These are phyloP conservation scores for Fusarium algeriense DNA, from an alignment of 2,329 filamentous ascomycete species.

Conservation along the genomic window DNA sequence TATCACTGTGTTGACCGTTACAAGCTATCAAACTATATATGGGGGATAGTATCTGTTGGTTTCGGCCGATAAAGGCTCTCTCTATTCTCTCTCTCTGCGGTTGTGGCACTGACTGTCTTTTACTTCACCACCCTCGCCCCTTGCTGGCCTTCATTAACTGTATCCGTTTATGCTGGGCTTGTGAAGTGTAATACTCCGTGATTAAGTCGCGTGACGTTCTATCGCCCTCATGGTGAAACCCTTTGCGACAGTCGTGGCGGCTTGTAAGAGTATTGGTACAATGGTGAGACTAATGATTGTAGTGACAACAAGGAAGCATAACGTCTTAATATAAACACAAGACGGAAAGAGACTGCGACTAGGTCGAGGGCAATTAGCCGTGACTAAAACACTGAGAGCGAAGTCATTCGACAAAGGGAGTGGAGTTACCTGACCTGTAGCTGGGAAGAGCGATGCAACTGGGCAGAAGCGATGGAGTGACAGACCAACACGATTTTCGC, in stretches of 20 bases:
- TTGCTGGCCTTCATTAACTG: not conserved
- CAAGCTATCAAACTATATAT: not conserved
- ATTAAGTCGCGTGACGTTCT: too few relatives aligned
- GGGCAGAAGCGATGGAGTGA: too few relatives aligned
- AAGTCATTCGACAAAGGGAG: too few relatives aligned
- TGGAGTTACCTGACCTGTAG: not conserved
- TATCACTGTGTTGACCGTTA: too few relatives aligned
- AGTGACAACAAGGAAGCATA: not conserved
- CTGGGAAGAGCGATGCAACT: too few relatives aligned
- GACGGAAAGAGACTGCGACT: not conserved
- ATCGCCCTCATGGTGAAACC: not conserved
- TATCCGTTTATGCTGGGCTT: not conserved
- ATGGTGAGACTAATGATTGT: too few relatives aligned
- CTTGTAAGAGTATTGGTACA: not conserved
- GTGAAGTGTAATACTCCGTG: too few relatives aligned
- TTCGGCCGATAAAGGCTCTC: accelerated
- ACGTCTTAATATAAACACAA: not conserved
- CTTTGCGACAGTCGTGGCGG: too few relatives aligned
- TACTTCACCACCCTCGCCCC: accelerated
- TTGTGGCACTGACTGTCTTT: not conserved
- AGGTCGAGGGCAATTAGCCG: not conserved
- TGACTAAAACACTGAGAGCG: too few relatives aligned
- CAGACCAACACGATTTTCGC: accelerated
- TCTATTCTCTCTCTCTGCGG: not conserved
- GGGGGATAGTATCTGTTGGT: accelerated